phyloP scores from a whole-genome alignment of 2,329 filamentous ascomycete genomes.

The Neonectria punicea region DNA sequence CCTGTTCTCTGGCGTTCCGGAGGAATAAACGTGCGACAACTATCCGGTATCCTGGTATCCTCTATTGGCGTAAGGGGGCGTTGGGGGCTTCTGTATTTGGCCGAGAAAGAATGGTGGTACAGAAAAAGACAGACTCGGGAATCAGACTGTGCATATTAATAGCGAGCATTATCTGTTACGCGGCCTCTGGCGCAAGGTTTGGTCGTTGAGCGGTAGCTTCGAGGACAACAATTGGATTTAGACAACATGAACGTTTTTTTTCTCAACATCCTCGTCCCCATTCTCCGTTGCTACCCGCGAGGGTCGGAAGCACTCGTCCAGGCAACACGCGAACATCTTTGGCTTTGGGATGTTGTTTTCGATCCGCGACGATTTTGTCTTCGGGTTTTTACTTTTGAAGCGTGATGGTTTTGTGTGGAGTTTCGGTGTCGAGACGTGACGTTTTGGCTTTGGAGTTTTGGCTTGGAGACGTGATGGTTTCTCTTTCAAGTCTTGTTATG shows the following conservation, averaged over 20 bases:
- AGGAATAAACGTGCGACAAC: constrained; percentile 57
- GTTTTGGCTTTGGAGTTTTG: neutral
- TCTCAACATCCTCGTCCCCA: constrained; percentile 22
- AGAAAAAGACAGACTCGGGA: constrained; percentile 36
- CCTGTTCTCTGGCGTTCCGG: constrained; percentile 75
- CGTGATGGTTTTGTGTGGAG: neutral
- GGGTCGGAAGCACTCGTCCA: neutral
- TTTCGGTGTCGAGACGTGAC: neutral
- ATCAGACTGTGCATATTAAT: constrained; percentile 45
- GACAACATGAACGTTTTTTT: constrained; percentile 36
- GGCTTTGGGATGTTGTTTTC: neutral
- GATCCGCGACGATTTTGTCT: neutral
- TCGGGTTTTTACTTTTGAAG: neutral
- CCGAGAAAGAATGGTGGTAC: constrained; percentile 35
- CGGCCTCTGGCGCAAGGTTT: constrained; percentile 43
- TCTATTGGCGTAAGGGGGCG: constrained; percentile 40
- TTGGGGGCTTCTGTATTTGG: constrained; percentile 38
- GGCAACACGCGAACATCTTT: neutral
- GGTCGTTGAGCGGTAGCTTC: constrained; percentile 46
- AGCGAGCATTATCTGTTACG: constrained; percentile 50
- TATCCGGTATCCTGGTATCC: constrained; percentile 30
- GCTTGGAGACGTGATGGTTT: neutral
- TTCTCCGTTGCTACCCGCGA: neutral
- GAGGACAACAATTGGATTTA: constrained; percentile 46
- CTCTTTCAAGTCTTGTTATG: neutral